Base-by-base conservation (phyloP, 495 filamentous ascomycete genomes). In the Tuber magnatum region DNA sequence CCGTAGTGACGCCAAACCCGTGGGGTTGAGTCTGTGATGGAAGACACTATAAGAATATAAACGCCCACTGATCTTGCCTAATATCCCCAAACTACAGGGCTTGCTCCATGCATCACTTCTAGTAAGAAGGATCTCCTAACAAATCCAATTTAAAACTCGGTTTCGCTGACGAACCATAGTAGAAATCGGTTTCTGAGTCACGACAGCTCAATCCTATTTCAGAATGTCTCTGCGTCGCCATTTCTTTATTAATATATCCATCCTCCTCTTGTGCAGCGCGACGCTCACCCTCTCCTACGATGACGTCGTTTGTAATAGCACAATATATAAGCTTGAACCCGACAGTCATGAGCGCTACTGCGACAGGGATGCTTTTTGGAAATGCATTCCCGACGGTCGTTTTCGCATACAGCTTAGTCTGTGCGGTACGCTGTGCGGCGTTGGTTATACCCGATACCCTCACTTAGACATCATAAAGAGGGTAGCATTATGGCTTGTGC, bases 401-500 rank as follows among this genome's bases (percentile, higher is more conserved):
- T 2, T 16, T 32, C 51, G 51, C 0, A 61, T 16, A 2, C 16
- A 28, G 16, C 51, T 61, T 32, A 32, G n/a, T 16, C 1, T n/a
- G n/a, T n/a, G n/a, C n/a, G n/a, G n/a, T n/a, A n/a, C n/a, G n/a
- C n/a, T 35, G 12, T 65, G 56, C 0, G 56, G 56, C 56, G 14
- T 1, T 6, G 3, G 14, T 0, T 65, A 65, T 65, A 35, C 56
- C 18, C 14, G 14, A 32, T 65, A 35, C 18, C 14, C 12, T 2
- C 56, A 8, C 56, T 3, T 16, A 7, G 56, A 65, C 56, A 18
- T 69, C 3, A 0, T 73, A 5, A 14, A 5, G 3, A 32, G 71
- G 24, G 51, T 73, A 8, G 22, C 71, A 5, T 14, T 73, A 24
- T 73, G 43, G 71, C 43, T 48, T 16, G 43, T 73, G 3, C 71